Percentiles rank a stretch among this genome's conserved stretches.
Evolutionary conservation across 164 flowering plant genomes (phyloP).

Genomic region (Kingdonia uniflora): DNA sequence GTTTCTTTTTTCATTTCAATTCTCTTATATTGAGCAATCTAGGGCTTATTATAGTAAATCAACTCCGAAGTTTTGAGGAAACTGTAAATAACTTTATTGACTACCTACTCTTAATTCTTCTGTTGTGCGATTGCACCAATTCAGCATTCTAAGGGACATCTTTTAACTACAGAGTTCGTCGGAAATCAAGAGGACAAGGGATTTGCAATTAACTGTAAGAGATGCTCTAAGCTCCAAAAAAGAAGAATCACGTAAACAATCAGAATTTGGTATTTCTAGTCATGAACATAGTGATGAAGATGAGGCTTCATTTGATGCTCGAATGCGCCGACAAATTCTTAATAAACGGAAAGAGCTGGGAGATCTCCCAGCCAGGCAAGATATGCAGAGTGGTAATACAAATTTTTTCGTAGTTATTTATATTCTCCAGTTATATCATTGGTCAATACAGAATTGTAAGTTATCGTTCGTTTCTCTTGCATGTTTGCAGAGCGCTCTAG

Average conservation of each 20-base stretch:
- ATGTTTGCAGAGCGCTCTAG: constrained; percentile 35
- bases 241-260: constrained; percentile 31
- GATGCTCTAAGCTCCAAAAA: constrained; percentile 64
- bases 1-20: too few relatives aligned
- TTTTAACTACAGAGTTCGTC: constrained; percentile 30
- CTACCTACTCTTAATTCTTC: background rate
- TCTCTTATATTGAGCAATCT: too few relatives aligned
- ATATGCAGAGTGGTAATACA: constrained; percentile 35
- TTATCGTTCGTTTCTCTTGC: background rate
- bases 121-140: background rate
- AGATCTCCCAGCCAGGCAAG: constrained; percentile 42
- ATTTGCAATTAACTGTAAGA: constrained; percentile 58
- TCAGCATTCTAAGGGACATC: background rate
- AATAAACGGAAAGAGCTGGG: constrained; percentile 60
- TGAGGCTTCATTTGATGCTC: constrained; percentile 73
- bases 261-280: constrained; percentile 20
- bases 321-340: constrained; percentile 81
- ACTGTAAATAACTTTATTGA: too few relatives aligned
- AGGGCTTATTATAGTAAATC: too few relatives aligned
- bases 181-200: constrained; percentile 37
- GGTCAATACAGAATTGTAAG: background rate
- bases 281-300: constrained; percentile 49
- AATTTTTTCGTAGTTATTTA: background rate
- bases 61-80: too few relatives aligned
- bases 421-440: background rate